Percentiles rank a stretch among this genome's conserved stretches.
Conservation (phyloP, 192 early-diverging fungal species). For the Allomyces javanicus region DNA sequence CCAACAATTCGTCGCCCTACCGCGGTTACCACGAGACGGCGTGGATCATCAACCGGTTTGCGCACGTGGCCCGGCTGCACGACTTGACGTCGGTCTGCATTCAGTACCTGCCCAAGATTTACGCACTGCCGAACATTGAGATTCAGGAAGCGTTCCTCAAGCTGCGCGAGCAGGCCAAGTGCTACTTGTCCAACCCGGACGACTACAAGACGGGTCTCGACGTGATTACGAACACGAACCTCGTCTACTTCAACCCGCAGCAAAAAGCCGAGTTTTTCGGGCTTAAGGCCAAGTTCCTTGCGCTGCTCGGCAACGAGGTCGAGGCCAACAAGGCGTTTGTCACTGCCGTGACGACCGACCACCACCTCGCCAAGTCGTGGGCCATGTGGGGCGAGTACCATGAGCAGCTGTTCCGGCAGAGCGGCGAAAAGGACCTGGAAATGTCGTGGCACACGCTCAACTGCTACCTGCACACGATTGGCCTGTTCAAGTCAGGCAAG, state of each 20-base stretch:
- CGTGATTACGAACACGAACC: constrained; percentile 97
- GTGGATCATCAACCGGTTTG: constrained; percentile 99
- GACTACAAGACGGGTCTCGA: constrained; percentile 86
- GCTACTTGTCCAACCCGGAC: constrained; percentile 70
- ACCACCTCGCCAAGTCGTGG: constrained; percentile 82
- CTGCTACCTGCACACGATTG: constrained; percentile 88
- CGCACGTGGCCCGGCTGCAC: constrained; percentile 88
- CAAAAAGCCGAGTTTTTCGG: constrained; percentile 98
- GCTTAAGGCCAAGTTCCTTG: constrained; percentile 84
- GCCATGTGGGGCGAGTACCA: constrained; percentile 90
- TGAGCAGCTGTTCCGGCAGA: constrained; percentile 72
- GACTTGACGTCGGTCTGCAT: constrained; percentile 88
- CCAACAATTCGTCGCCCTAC: constrained; percentile 61
- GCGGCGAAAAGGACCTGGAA: constrained; percentile 49
- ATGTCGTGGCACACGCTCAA: constrained; percentile 77
- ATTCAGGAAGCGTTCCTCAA: constrained; percentile 97
- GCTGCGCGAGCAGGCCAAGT: constrained; percentile 93
- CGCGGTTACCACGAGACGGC: constrained; percentile 98
- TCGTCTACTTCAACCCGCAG: constrained; percentile 73
- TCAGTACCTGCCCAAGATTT: constrained; percentile 80
- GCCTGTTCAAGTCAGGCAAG: constrained; percentile 63
- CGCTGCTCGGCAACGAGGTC: constrained; percentile 61
- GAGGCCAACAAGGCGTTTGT: constrained; percentile 84
- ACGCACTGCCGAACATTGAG: constrained; percentile 98
- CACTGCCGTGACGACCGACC: constrained; percentile 73